Conservation (phyloP, 176 grass and related monocot genomes). For the Saccharum officinarum region DNA sequence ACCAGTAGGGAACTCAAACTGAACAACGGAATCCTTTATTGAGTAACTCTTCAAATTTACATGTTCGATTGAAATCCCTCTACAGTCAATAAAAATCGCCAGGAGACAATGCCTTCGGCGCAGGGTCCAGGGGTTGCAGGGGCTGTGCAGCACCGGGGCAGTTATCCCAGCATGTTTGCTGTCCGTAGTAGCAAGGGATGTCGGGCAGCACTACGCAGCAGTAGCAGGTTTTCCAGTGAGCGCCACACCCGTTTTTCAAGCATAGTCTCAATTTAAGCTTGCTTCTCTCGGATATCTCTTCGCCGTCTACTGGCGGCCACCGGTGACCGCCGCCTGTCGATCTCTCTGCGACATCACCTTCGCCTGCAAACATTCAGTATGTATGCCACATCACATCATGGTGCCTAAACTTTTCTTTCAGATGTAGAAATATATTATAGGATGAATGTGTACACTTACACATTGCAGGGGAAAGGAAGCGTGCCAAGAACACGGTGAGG, state of each 20-base stretch:
- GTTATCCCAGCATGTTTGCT: not conserved
- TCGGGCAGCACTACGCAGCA: not conserved
- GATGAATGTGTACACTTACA: not conserved
- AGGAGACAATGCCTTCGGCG: too few relatives aligned
- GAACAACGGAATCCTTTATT: too few relatives aligned
- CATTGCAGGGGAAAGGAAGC: not conserved
- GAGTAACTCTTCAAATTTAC: too few relatives aligned
- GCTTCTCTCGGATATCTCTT: not conserved
- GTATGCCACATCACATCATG: not conserved
- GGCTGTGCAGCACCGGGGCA: not conserved
- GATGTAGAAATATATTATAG: not conserved
- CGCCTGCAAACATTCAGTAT: not conserved
- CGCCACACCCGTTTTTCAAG: accelerated
- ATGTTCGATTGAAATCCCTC: too few relatives aligned
- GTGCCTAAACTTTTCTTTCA: not conserved
- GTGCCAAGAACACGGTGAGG: not conserved
- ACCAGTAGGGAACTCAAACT: too few relatives aligned
- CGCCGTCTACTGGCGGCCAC: not conserved
- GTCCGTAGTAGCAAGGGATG: not conserved
- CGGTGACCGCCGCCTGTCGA: too few relatives aligned
- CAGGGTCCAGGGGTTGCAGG: too few relatives aligned
- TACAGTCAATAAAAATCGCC: too few relatives aligned
- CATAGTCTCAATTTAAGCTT: not conserved
- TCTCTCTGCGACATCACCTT: not conserved
- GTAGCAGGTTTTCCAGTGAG: not conserved